Conservation (phyloP, 2,329 filamentous ascomycete species). For the Aplosporella prunicola region DNA sequence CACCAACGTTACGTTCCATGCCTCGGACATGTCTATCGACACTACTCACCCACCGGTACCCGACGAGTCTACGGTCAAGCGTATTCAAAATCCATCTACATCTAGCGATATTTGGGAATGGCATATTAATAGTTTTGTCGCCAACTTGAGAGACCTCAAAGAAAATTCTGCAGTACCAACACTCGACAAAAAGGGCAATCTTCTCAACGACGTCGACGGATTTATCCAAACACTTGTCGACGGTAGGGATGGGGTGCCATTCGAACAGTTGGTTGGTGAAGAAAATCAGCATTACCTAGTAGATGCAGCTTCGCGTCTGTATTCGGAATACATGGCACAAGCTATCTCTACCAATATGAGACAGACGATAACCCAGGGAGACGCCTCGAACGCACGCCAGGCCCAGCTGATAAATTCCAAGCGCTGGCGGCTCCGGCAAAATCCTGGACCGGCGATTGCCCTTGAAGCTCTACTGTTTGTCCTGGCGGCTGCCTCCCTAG, state of each 20-base stretch:
- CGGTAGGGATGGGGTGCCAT: background rate
- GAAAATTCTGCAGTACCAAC: too few species aligned
- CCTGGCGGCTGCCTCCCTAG: background rate
- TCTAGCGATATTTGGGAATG: background rate
- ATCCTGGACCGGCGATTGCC: background rate
- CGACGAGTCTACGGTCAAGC: background rate
- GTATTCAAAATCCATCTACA: background rate
- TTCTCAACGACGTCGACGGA: background rate
- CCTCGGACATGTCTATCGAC: slow-evolving; percentile 1
- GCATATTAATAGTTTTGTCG: background rate
- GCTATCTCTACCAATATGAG: background rate
- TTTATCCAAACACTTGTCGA: background rate
- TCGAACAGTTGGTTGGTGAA: background rate
- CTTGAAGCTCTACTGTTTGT: background rate
- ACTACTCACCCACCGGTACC: background rate
- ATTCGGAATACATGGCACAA: background rate
- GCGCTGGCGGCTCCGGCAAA: background rate
- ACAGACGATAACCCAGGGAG: background rate
- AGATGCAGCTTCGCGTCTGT: background rate
- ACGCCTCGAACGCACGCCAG: too few species aligned
- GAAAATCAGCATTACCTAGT: background rate
- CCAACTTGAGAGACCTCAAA: background rate
- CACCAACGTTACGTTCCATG: background rate
- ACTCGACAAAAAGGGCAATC: background rate
- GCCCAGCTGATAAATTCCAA: background rate